Conservation (phyloP, 2,329 filamentous ascomycete species). For the Clonostachys chloroleuca region DNA sequence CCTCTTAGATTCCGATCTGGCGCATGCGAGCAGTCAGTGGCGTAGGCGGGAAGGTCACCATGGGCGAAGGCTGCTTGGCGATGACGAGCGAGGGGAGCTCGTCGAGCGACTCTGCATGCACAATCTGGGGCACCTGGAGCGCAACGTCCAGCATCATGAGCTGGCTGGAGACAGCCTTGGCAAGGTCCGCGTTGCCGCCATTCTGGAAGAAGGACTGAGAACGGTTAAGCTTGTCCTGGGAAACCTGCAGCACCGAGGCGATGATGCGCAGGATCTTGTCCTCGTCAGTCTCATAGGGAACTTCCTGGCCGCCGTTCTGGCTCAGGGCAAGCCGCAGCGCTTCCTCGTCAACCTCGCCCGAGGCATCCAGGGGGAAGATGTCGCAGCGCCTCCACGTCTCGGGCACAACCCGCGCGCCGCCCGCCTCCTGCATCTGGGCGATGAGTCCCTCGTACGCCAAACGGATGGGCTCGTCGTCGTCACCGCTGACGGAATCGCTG, state of each 20-base stretch:
- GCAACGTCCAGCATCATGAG: constrained; percentile 1
- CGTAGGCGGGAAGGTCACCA: not conserved
- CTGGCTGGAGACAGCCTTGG: not conserved
- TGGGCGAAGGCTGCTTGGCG: not conserved
- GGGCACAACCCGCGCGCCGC: not conserved
- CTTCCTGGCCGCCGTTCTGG: not conserved
- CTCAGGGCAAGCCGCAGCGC: not conserved
- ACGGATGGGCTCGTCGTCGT: not conserved
- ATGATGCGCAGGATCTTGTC: constrained; percentile 1
- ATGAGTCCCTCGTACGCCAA: not conserved
- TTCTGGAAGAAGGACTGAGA: not conserved
- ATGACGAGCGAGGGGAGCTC: constrained; percentile 3
- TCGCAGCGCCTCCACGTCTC: not conserved
- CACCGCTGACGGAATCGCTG: not conserved
- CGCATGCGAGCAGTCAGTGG: not conserved
- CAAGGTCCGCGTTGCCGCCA: constrained; percentile 1
- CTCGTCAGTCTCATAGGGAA: not conserved
- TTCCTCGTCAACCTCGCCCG: constrained; percentile 1
- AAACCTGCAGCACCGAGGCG: not conserved
- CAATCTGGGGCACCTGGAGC: constrained; percentile 2
- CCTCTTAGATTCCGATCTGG: too few species aligned
- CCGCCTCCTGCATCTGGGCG: not conserved
- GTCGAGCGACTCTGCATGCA: not conserved
- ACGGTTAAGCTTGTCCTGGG: not conserved
- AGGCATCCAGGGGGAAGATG: not conserved